A percentile compares a stretch with the other conserved stretches of the same genome.
Conservation (phyloP, 192 early-diverging fungal genomes). For the Coemansia sp. region DNA sequence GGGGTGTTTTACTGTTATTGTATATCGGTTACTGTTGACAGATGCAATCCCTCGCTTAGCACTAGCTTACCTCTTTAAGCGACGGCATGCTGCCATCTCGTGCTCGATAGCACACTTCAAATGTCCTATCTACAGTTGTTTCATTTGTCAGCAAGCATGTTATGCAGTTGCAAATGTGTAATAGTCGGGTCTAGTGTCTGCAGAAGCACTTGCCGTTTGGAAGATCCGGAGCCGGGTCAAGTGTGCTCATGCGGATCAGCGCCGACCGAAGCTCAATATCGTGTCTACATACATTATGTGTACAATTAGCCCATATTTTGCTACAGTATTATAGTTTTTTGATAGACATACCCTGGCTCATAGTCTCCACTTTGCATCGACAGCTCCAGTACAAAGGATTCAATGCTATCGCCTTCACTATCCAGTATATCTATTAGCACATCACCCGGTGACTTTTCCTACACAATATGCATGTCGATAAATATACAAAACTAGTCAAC, state of each 20-base stretch:
- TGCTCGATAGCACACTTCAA: slow-evolving; percentile 34
- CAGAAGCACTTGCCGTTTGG: neutral
- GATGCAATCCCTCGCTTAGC: neutral
- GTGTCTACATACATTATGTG: slow-evolving; percentile 1
- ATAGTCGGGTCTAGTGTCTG: neutral
- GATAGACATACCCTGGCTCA: slow-evolving; percentile 2
- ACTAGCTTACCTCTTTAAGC: slow-evolving; percentile 25
- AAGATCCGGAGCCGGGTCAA: slow-evolving; percentile 22
- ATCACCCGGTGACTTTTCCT: slow-evolving; percentile 24
- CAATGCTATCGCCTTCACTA: slow-evolving; percentile 18
- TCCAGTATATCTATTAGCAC: slow-evolving; percentile 39
- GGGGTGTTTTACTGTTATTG: neutral
- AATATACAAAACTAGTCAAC: neutral
- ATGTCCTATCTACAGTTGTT: slow-evolving; percentile 19
- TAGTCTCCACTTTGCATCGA: slow-evolving; percentile 23
- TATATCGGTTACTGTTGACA: neutral
- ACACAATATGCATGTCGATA: neutral
- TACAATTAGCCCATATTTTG: neutral
- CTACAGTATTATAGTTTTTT: neutral
- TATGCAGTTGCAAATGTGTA: no score
- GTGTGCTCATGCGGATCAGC: slow-evolving; percentile 33
- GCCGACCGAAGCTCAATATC: slow-evolving; percentile 44
- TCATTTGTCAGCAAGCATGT: neutral
- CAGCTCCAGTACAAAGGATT: slow-evolving; percentile 43
- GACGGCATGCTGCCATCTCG: slow-evolving; percentile 29